Base-by-base conservation (phyloP, 352 stramenopile species). In the Hyaloperonospora brassicae region DNA sequence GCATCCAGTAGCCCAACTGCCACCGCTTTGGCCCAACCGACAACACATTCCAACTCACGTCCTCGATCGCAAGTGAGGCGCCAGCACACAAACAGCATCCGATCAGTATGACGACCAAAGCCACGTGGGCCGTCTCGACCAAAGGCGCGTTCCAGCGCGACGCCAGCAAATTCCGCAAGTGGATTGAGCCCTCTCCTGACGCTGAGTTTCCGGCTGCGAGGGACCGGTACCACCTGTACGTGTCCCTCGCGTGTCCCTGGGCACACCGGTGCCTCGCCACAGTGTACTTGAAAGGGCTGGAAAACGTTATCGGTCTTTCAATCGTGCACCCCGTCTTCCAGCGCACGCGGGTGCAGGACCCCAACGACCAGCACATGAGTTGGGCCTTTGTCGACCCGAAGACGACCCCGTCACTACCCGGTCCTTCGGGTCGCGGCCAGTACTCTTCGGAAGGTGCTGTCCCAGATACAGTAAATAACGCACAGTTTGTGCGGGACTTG, bases 221-320 rank as follows among this genome's bases (percentile, higher is more conserved):
- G 38, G 46, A 59, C 41, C 78, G 81, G 31, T 91, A 99, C 74
- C 95, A 98, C 71, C 71, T 99, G 24, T 98, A 98, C 76, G 87
- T 98, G 31, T 96, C 91, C 50, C 78, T 94, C 25, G 96, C 96
- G 31, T 99, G 95, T 74, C 96, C 96, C 27, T 93, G 79, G 79
- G 80, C 83, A 0, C 73, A 78, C 51, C 78, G 80, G 48, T 89
- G 75, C 47, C 59, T 97, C 12, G 83, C 93, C 27, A 86, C 93
- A 43, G 68, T 96, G 44, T 72, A 89, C 11, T 61, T 98, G 36
- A 98, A 98, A 70, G 95, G 93, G 0, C 70, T 99, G 25, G 76
- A 98, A 60, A 79, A 98, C 61, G 72, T 93, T 56, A 96, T 99
- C 57, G 84, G 82, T 1, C 68, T 98, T 24, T 96, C 91, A 12